Evolutionary conservation across 148 eudicot species (phyloP).

Genomic region (Cornus controversa): DNA sequence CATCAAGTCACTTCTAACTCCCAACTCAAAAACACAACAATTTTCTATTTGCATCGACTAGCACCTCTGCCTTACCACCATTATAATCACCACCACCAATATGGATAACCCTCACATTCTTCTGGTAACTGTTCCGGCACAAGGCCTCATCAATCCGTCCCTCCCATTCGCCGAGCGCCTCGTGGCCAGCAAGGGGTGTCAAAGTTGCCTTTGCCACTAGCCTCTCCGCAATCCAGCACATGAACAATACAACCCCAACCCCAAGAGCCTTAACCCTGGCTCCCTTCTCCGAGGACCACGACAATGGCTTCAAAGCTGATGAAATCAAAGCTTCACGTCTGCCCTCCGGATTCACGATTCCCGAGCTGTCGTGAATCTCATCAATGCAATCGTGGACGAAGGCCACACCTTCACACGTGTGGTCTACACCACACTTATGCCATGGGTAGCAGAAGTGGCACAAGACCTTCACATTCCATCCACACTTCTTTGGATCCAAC

Average conservation of each 20-base stretch:
- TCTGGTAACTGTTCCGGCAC: slow-evolving; percentile 35
- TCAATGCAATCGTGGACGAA: slow-evolving; percentile 25
- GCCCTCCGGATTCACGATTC: slow-evolving; percentile 28
- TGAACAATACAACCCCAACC: slow-evolving; percentile 1
- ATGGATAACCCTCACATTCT: slow-evolving; percentile 28
- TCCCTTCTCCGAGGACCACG: slow-evolving; percentile 50
- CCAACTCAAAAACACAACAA: too few species aligned
- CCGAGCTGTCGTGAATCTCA: slow-evolving; percentile 14
- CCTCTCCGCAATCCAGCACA: slow-evolving; percentile 28
- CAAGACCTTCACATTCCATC: slow-evolving; percentile 40
- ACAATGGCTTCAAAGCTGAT: slow-evolving; percentile 33
- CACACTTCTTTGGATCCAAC: slow-evolving; percentile 62
- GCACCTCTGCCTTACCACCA: neutral
- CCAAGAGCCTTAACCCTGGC: slow-evolving; percentile 35
- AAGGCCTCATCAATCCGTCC: slow-evolving; percentile 66
- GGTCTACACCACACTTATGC: slow-evolving; percentile 48
- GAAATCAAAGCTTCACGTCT: slow-evolving; percentile 13
- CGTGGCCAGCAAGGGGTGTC: slow-evolving; percentile 25
- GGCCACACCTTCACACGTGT: slow-evolving; percentile 52
- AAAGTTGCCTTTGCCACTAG: slow-evolving; percentile 45
- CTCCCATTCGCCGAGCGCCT: slow-evolving; percentile 48
- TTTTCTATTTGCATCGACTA: too few species aligned
- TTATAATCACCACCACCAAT: neutral
- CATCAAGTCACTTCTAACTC: too few species aligned
- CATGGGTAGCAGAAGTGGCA: slow-evolving; percentile 64